These are phyloP conservation scores for Coprinellus micaceus DNA, from an alignment of 768 basidiomycete genomes.

Conservation along the genomic window DNA sequence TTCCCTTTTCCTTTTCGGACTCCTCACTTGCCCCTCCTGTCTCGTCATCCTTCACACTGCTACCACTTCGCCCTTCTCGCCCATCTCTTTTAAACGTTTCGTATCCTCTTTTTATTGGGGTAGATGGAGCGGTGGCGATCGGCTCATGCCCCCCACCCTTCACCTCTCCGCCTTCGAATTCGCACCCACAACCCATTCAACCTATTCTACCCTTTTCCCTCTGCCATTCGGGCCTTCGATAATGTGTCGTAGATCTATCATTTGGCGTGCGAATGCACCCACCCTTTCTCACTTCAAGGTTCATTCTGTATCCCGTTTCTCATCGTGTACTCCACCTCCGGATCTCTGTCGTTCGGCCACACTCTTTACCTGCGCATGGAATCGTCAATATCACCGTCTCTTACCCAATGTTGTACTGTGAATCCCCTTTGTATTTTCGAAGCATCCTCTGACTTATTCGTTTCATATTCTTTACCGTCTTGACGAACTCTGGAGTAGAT, in stretches of 20 bases:
- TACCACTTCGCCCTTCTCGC: not conserved
- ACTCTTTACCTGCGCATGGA: not conserved
- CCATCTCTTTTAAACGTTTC: constrained; percentile 1
- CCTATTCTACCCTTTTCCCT: not conserved
- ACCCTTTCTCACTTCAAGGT: not conserved
- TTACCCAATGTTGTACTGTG: not conserved
- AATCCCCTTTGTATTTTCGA: not conserved
- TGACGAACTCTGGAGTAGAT: constrained; percentile 2
- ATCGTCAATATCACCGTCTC: too few species aligned
- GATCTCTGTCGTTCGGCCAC: not conserved
- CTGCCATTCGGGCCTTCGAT: not conserved
- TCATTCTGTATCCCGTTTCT: not conserved
- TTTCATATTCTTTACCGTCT: not conserved
- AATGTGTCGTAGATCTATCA: not conserved
- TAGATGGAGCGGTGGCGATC: not conserved
- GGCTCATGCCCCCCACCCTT: not conserved
- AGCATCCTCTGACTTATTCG: not conserved
- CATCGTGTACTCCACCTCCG: not conserved
- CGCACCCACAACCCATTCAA: not conserved
- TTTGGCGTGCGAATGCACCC: constrained; percentile 2
- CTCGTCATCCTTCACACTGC: not conserved
- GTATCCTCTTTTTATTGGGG: constrained; percentile 3
- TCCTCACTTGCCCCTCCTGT: not conserved
- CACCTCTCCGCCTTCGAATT: not conserved
- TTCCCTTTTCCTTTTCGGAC: not conserved